Evolutionary conservation across 1,284 basidiomycete species (phyloP), one percentile per base, ranked within the genome.

Genomic region (Rhodotorula sp.): DNA sequence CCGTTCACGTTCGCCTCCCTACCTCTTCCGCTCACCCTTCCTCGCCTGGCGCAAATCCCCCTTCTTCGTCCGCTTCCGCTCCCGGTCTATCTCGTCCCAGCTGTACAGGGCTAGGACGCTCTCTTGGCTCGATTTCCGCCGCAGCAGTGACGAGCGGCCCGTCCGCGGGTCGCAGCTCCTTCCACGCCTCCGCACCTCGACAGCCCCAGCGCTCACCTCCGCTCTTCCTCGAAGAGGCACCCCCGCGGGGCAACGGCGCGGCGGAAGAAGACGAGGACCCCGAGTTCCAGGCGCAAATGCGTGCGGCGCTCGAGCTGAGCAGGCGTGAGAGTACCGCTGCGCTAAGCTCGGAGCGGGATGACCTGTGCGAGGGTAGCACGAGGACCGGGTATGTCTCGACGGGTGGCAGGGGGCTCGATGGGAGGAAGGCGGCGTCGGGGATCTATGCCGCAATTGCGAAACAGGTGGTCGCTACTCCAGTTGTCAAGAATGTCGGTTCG

Each of bases 401-500:
- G 44, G 27, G 49, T n/a, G 29, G 52, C 3, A 27, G 46, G 2
- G 58, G n/a, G 19, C 32, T 61, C 30, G 64, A 66, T 30, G 67
- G 60, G 20, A 64, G 71, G 49, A 56, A 59, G 30, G 65, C 59
- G 2, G 68, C 62, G 34, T 47, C 29, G 8, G 71, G 71, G 15
- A 17, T 22, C 30, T 69, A 70, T 20, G 61, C 62, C 19, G 61
- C 54, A 1, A 19, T 22, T 22, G 19, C 36, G 24, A 22, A 9
- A 30, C n/a, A 46, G 22, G 52, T 24, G 58, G 20, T 20, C 30
- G 52, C 39, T 15, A 29, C 22, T 22, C 54, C 34, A 24, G 57
- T 32, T 29, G 22, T 67, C 19, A 59, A 57, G 44, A 72, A 72
- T 44, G 62, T 70, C 44, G 68, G 68, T 67, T 48, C 52, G 70